Percentiles rank a stretch among this genome's conserved stretches.
Conservation (phyloP, 2,329 filamentous ascomycete species). For the Beauveria scarabaeidicola region DNA sequence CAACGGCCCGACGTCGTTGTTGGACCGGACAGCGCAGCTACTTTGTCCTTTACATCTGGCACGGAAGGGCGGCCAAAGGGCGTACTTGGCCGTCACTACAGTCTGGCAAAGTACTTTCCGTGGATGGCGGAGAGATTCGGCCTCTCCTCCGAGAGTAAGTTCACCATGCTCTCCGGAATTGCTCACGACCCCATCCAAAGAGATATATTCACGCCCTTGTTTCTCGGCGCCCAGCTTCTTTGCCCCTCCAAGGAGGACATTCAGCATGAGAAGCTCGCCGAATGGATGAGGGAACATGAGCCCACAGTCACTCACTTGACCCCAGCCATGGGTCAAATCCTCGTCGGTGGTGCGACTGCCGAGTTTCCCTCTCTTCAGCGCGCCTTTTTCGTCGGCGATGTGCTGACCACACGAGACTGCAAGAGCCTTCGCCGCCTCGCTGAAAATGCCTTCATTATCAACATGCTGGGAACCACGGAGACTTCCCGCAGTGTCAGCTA, state of each 20-base stretch:
- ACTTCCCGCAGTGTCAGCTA: conserved; percentile 75
- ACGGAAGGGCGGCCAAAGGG: conserved; percentile 76
- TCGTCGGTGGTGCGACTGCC: conserved; percentile 74
- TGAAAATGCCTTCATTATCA: conserved; percentile 52
- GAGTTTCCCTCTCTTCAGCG: conserved; percentile 68
- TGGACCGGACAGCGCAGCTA: conserved; percentile 77
- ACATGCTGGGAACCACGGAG: conserved; percentile 86
- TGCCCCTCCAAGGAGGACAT: conserved; percentile 79
- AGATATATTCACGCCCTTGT: conserved; percentile 86
- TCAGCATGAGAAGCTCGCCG: conserved; percentile 71
- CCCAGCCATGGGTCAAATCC: conserved; percentile 91
- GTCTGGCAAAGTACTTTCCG: conserved; percentile 74
- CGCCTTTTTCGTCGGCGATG: conserved; percentile 87
- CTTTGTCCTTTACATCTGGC: conserved; percentile 65
- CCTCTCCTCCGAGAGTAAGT: conserved; percentile 62
- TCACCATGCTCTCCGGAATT: conserved; percentile 71
- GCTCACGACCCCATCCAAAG: conserved; percentile 63
- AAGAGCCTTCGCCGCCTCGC: conserved; percentile 61
- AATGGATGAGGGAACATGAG: conserved; percentile 74
- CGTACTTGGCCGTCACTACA: conserved; percentile 80
- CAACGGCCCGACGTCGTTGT: conserved; percentile 61
- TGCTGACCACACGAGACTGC: conserved; percentile 80
- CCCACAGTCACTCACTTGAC: conserved; percentile 83
- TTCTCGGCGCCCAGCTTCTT: conserved; percentile 70
- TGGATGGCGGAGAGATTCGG: conserved; percentile 88